Evolutionary conservation across 129 eudicot genomes (phyloP).

Genomic region (Arctium lappa): DNA sequence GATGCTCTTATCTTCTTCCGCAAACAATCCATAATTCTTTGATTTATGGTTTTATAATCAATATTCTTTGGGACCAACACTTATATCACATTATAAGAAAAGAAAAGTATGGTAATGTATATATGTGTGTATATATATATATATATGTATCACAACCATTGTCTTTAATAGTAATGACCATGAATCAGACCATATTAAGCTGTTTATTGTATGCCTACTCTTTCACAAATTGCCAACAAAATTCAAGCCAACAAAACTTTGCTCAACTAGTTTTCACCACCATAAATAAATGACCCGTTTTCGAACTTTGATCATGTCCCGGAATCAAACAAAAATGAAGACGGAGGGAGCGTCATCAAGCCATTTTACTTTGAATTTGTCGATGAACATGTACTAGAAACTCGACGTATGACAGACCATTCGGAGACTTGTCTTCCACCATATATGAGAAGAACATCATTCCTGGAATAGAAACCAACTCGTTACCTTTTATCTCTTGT

Average conservation of each 20-base stretch:
- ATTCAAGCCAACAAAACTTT: constrained; percentile 24
- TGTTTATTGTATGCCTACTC: constrained; percentile 18
- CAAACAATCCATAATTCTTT: no score
- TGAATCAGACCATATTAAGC: constrained; percentile 3
- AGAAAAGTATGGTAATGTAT: not conserved
- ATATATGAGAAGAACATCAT: constrained; percentile 56
- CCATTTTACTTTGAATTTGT: constrained; percentile 71
- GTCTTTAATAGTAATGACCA: not conserved
- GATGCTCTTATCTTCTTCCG: no score
- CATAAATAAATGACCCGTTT: not conserved
- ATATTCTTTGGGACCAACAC: no score
- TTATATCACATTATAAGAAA: not conserved
- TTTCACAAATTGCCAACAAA: constrained; percentile 9
- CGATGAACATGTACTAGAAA: constrained; percentile 71
- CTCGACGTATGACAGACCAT: constrained; percentile 75
- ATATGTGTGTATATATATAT: not conserved
- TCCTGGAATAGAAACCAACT: constrained; percentile 31
- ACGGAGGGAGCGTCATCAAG: constrained; percentile 12
- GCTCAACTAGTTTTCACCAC: constrained; percentile 5
- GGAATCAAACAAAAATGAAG: constrained; percentile 27
- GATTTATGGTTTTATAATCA: no score
- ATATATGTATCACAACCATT: not conserved
- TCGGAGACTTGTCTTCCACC: constrained; percentile 78
- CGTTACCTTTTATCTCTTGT: not conserved
- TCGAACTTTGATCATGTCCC: not conserved